Percentiles rank a stretch among this genome's conserved stretches.
phyloP scores from a whole-genome alignment of 345 rosid genomes.

The Alliaria petiolata region DNA sequence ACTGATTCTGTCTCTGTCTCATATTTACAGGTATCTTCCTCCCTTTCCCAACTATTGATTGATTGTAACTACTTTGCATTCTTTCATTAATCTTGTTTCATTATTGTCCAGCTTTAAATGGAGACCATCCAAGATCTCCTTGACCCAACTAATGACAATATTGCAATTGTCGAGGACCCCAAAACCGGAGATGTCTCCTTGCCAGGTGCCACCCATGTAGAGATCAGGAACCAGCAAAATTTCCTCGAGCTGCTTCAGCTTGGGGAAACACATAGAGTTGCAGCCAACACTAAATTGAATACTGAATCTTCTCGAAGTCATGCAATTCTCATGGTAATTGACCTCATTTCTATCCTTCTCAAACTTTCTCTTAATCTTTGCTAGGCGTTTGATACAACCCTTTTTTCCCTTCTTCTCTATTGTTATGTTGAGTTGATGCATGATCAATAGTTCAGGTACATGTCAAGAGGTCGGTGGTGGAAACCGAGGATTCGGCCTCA shows the following conservation, averaged over 20 bases:
- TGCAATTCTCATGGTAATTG: conserved; percentile 86
- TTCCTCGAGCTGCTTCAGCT: conserved; percentile 71
- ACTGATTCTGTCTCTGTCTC: conserved; percentile 81
- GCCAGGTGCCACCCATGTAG: conserved; percentile 80
- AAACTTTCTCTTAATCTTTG: not conserved
- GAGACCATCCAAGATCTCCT: conserved; percentile 98
- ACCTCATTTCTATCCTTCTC: conserved; percentile 2
- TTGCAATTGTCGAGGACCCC: conserved; percentile 91
- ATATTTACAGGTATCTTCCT: conserved; percentile 83
- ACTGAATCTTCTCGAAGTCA: conserved; percentile 99
- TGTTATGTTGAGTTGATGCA: conserved; percentile 20
- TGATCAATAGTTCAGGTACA: conserved; percentile 58
- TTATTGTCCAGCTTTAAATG: conserved; percentile 71
- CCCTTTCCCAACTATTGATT: not conserved
- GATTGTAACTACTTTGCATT: not conserved
- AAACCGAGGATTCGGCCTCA: conserved; percentile 49
- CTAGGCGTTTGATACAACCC: not conserved
- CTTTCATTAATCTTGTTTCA: not conserved
- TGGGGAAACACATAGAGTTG: conserved; percentile 92
- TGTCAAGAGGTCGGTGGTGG: conserved; percentile 72
- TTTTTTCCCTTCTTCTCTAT: not conserved
- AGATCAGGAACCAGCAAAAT: conserved; percentile 73
- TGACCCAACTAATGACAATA: conserved; percentile 84
- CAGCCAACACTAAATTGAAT: conserved; percentile 93
- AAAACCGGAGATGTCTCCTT: conserved; percentile 95